phyloP scores from a whole-genome alignment of 2,329 filamentous ascomycete genomes.

The Venturia effusa region DNA sequence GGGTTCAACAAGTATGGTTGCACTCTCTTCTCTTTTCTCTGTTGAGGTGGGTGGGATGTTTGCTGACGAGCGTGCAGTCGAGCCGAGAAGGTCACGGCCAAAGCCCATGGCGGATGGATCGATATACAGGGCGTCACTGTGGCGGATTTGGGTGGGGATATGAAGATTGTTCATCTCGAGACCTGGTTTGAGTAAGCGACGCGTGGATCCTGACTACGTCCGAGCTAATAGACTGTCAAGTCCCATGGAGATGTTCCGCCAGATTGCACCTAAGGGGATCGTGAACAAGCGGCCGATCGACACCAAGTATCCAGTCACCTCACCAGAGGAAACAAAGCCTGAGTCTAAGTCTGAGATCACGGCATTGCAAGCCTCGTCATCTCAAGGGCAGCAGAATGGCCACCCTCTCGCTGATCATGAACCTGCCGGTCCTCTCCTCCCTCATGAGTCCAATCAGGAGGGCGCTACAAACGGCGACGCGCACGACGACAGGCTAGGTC shows the following conservation, averaged over 20 bases:
- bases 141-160: constrained; percentile 49
- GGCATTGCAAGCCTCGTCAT: not conserved
- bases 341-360: not conserved
- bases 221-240: not conserved
- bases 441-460: not conserved
- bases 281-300: not conserved
- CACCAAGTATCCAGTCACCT: not conserved
- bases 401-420: not conserved
- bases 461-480: too few relatives aligned
- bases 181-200: constrained; percentile 47
- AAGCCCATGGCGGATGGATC: constrained; percentile 49
- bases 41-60: too few relatives aligned
- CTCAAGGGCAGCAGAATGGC: not conserved
- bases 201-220: not conserved
- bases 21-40: too few relatives aligned
- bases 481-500: not conserved
- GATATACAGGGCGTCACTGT: constrained; percentile 55
- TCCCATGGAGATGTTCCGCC: constrained; percentile 55
- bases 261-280: constrained; percentile 44
- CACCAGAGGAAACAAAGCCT: not conserved
- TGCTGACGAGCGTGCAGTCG: constrained; percentile 31
- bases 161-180: constrained; percentile 48
- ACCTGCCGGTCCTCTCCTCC: not conserved
- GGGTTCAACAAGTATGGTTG: constrained; percentile 48
- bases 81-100: constrained; percentile 51